A percentile compares a stretch with the other conserved stretches of the same genome.
phyloP scores from a whole-genome alignment of 208 protist genomes.

The Balamuthia mandrillaris region DNA sequence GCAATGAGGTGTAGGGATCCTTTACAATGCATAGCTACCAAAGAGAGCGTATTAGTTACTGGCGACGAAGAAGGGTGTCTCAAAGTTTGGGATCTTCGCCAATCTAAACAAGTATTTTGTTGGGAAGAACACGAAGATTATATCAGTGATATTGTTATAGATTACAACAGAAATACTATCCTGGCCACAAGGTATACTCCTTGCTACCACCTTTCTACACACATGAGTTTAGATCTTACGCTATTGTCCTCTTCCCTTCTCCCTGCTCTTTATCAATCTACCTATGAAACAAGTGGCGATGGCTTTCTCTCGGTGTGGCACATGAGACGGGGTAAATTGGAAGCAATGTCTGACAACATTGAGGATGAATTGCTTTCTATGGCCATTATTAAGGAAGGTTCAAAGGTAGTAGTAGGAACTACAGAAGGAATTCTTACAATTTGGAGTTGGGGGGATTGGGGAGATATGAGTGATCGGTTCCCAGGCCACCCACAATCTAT shows the following conservation, averaged over 20 bases:
- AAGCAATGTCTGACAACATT: slow-evolving; percentile 21
- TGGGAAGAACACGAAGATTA: slow-evolving; percentile 30
- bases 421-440: slow-evolving; percentile 14
- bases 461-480: slow-evolving; percentile 37
- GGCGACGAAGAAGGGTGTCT: slow-evolving; percentile 5
- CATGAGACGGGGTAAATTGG: not conserved
- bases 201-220: not conserved
- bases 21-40: not conserved
- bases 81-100: slow-evolving; percentile 27
- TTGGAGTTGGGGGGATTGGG: slow-evolving; percentile 18
- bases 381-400: slow-evolving; percentile 7
- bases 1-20: not conserved
- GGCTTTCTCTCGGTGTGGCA: slow-evolving; percentile 15
- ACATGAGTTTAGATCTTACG: not conserved
- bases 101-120: not conserved
- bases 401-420: slow-evolving; percentile 25
- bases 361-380: slow-evolving; percentile 36
- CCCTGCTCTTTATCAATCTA: not conserved
- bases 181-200: not conserved
- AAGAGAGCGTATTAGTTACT: not conserved
- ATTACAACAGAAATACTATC: not conserved
- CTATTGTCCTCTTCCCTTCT: not conserved
- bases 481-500: slow-evolving; percentile 26
- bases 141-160: slow-evolving; percentile 6
- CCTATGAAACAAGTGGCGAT: slow-evolving; percentile 19